These are phyloP conservation scores for Scenedesmus sp. DNA, from an alignment of 163 green algal genomes.

Conservation along the genomic window DNA sequence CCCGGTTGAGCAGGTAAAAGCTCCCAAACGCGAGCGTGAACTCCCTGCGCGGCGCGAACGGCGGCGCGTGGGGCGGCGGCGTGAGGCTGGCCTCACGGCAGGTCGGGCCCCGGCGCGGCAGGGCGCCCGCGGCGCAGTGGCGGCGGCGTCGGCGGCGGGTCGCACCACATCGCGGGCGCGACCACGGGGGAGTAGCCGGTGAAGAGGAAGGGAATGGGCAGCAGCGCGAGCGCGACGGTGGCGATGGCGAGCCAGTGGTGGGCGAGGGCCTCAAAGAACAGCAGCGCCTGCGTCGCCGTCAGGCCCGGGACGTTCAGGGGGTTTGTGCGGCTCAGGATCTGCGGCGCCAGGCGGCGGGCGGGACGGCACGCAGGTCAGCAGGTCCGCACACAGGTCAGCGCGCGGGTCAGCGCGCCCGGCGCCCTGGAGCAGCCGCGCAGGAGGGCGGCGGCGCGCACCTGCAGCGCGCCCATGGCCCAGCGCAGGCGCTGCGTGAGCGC, in stretches of 20 bases:
- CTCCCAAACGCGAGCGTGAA: slow-evolving; percentile 49
- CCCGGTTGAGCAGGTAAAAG: slow-evolving; percentile 56
- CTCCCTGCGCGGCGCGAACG: too few relatives aligned
- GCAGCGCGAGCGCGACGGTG: slow-evolving; percentile 44
- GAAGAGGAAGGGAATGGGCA: slow-evolving; percentile 54
- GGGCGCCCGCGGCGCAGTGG: background rate
- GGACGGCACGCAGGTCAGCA: background rate
- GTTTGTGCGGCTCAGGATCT: slow-evolving; percentile 54
- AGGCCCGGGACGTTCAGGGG: slow-evolving; percentile 54
- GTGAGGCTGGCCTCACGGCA: too few relatives aligned
- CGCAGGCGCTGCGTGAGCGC: slow-evolving; percentile 58
- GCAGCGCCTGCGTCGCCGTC: slow-evolving; percentile 41
- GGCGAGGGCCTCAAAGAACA: slow-evolving; percentile 57
- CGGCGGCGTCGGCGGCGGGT: background rate
- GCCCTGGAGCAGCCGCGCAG: too few relatives aligned
- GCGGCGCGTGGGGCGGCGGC: too few relatives aligned
- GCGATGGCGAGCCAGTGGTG: slow-evolving; percentile 54
- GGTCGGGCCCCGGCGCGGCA: slow-evolving; percentile 40
- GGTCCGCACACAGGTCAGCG: background rate
- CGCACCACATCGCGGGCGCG: slow-evolving; percentile 36
- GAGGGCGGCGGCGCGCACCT: slow-evolving; percentile 36
- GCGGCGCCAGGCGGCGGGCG: background rate
- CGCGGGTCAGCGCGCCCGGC: too few relatives aligned
- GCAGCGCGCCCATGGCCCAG: slow-evolving; percentile 63
- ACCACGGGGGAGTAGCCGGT: background rate